Evolutionary conservation across 2,329 filamentous ascomycete genomes (phyloP).

Genomic region (Dactylellina haptotyla): DNA sequence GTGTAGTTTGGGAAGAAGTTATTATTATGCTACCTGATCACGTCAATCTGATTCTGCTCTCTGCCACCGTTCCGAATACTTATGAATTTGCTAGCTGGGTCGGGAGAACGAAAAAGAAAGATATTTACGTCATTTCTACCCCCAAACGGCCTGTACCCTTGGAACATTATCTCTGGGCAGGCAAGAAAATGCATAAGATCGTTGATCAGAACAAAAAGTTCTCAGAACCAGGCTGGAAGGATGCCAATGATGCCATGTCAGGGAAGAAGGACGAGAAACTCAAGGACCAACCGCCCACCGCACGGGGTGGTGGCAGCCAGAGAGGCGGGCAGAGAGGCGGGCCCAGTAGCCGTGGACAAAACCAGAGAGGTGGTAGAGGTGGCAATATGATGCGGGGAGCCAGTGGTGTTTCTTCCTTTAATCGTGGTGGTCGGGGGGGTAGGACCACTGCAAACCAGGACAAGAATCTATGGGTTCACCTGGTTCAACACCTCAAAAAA

Average conservation of each 20-base stretch:
- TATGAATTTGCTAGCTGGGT: conserved; percentile 99
- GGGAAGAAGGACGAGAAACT: conserved; percentile 79
- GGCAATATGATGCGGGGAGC: conserved; percentile 67
- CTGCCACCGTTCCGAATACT: conserved; percentile 96
- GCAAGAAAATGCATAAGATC: conserved; percentile 91
- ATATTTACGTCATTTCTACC: conserved; percentile 98
- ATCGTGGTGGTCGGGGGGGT: conserved; percentile 82
- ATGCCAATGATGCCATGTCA: conserved; percentile 82
- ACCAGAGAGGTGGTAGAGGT: conserved; percentile 64
- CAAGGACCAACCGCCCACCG: conserved; percentile 58
- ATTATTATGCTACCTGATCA: conserved; percentile 99
- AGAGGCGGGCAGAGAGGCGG: conserved; percentile 66
- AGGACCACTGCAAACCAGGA: conserved; percentile 92
- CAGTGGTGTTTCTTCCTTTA: conserved; percentile 65
- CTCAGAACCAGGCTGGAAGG: conserved; percentile 83
- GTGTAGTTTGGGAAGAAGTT: conserved; percentile 99
- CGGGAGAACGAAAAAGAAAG: conserved; percentile 95
- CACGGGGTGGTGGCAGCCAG: conserved; percentile 60
- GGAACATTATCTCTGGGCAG: conserved; percentile 96
- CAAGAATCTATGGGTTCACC: conserved; percentile 94
- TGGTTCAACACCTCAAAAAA: conserved; percentile 90
- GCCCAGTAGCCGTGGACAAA: conserved; percentile 68
- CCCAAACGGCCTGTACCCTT: conserved; percentile 93
- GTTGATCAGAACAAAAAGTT: conserved; percentile 93
- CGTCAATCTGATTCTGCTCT: conserved; percentile 92